Conservation (phyloP, 495 filamentous ascomycete species). For the Cudoniella acicularis region DNA sequence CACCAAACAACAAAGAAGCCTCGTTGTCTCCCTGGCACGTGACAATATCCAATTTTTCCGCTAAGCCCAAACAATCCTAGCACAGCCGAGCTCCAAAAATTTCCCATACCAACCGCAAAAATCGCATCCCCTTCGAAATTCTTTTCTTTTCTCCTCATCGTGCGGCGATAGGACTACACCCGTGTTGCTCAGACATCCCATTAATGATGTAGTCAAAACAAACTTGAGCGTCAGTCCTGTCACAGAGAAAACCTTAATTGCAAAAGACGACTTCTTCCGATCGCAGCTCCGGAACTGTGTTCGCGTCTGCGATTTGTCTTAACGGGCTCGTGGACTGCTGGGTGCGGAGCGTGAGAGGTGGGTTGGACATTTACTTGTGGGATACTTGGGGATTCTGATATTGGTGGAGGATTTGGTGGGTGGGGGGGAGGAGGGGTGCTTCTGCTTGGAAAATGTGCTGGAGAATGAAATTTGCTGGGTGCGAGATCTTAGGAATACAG, state of each 20-base stretch:
- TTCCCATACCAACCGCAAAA: no score
- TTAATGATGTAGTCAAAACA: conserved; percentile 25
- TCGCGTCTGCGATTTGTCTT: conserved; percentile 29
- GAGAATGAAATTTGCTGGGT: no score
- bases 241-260: conserved; percentile 31
- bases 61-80: no score
- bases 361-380: conserved; percentile 20
- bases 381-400: not conserved
- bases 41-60: no score
- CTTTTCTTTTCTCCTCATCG: conserved; percentile 19
- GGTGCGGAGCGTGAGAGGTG: conserved; percentile 10
- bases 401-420: not conserved
- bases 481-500: not conserved
- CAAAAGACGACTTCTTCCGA: conserved; percentile 15
- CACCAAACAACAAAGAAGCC: no score
- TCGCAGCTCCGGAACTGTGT: conserved; percentile 13
- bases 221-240: conserved; percentile 23
- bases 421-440: not conserved
- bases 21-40: no score
- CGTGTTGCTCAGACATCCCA: conserved; percentile 28
- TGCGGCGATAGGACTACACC: conserved; percentile 26
- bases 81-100: no score
- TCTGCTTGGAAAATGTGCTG: no score
- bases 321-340: conserved; percentile 26
- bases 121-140: no score